These are phyloP conservation scores for Microdochium paspali DNA, from an alignment of 2,329 filamentous ascomycete genomes.

Conservation along the genomic window DNA sequence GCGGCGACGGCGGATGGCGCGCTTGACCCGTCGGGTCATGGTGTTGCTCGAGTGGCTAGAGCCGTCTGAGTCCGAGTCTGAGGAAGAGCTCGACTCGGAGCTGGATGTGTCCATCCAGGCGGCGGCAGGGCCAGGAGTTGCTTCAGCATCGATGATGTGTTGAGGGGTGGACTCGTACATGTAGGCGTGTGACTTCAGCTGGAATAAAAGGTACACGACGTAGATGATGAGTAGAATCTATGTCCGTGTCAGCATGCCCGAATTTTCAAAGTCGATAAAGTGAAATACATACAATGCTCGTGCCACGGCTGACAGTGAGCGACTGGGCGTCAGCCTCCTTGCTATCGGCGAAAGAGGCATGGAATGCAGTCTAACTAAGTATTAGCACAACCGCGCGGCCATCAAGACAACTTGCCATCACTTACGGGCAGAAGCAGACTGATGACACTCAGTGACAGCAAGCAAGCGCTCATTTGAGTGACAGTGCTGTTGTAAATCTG, in stretches of 20 bases:
- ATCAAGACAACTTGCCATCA: slow-evolving; percentile 5
- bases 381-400: not conserved
- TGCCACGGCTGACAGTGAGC: slow-evolving; percentile 79
- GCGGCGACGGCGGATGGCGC: slow-evolving; percentile 62
- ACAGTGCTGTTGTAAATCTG: slow-evolving; percentile 95
- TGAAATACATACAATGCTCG: slow-evolving; percentile 61
- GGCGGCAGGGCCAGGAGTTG: slow-evolving; percentile 73
- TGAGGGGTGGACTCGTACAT: slow-evolving; percentile 90
- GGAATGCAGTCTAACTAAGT: slow-evolving; percentile 86
- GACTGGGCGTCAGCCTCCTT: slow-evolving; percentile 58
- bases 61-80: slow-evolving; percentile 58
- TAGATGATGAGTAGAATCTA: slow-evolving; percentile 74
- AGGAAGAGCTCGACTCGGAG: slow-evolving; percentile 45
- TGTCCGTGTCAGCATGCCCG: slow-evolving; percentile 10
- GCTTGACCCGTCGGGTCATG: slow-evolving; percentile 66
- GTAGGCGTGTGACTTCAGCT: slow-evolving; percentile 85
- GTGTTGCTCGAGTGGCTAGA: slow-evolving; percentile 53
- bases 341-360: slow-evolving; percentile 67
- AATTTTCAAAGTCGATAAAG: not conserved
- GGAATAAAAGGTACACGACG: slow-evolving; percentile 75
- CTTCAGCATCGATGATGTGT: slow-evolving; percentile 85
- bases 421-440: slow-evolving; percentile 74
- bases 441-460: slow-evolving; percentile 83
- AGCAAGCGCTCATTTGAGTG: slow-evolving; percentile 90
- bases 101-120: slow-evolving; percentile 70